Evolutionary conservation across 2,329 filamentous ascomycete species (phyloP).

Genomic region (Claviceps arundinis): DNA sequence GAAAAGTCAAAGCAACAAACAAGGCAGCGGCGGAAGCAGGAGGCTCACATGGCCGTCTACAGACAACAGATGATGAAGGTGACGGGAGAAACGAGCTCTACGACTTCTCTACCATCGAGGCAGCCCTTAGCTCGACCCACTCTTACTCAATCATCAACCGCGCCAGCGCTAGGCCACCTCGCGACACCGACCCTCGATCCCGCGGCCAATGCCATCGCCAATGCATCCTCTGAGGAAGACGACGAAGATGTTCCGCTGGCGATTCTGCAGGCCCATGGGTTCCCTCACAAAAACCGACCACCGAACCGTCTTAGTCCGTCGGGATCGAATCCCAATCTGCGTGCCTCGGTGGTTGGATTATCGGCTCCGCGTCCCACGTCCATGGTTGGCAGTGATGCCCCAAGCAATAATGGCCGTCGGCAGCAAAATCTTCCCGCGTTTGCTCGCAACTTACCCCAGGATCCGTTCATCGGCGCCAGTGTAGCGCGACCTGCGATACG

Average conservation of each 20-base stretch:
- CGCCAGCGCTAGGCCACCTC: constrained; percentile 39
- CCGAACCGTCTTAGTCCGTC: constrained; percentile 53
- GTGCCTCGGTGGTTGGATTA: constrained; percentile 35
- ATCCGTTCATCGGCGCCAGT: constrained; percentile 72
- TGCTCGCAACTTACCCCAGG: constrained; percentile 66
- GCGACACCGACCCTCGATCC: constrained; percentile 24
- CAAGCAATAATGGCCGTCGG: constrained; percentile 16
- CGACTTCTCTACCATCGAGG: constrained; percentile 5
- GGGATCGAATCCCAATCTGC: constrained; percentile 60
- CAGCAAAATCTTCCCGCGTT: constrained; percentile 57
- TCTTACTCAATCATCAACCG: constrained; percentile 46
- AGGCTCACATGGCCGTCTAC: constrained; percentile 80
- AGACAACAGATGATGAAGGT: constrained; percentile 96
- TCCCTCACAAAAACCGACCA: constrained; percentile 65
- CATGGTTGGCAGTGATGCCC: constrained; percentile 20
- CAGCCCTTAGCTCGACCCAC: constrained; percentile 34
- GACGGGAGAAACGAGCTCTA: constrained; percentile 52
- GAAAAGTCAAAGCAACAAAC: constrained; percentile 62
- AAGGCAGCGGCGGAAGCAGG: constrained; percentile 72
- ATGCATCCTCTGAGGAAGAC: constrained; percentile 66
- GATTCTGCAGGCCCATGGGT: constrained; percentile 79
- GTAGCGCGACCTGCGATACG: constrained; percentile 59
- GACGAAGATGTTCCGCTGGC: constrained; percentile 82
- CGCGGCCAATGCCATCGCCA: constrained; percentile 31
- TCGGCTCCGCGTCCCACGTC: constrained; percentile 41